Conservation (phyloP, 352 stramenopile genomes). For the Globisporangium mamillatum region DNA sequence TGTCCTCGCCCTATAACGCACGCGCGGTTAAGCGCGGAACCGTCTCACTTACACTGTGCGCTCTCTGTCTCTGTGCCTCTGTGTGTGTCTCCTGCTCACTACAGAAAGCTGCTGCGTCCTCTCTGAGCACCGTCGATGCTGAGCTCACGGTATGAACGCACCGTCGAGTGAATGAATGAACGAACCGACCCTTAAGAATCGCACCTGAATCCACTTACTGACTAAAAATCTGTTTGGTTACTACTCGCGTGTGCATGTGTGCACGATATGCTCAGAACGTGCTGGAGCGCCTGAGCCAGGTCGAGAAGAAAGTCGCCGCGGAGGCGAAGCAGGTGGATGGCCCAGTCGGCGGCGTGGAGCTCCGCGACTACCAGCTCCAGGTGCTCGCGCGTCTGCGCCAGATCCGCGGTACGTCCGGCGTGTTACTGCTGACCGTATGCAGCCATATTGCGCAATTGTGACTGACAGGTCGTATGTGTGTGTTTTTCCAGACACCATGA, state of each 20-base stretch:
- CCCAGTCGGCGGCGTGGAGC: slow-evolving; percentile 54
- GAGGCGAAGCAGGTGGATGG: slow-evolving; percentile 41
- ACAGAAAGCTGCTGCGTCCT: neutral
- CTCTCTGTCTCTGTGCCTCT: neutral
- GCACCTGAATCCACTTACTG: neutral
- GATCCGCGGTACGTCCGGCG: slow-evolving; percentile 38
- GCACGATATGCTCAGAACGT: slow-evolving; percentile 31
- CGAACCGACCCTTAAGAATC: neutral
- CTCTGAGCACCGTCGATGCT: slow-evolving; percentile 6
- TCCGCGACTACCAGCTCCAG: slow-evolving; percentile 68
- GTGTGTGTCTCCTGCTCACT: neutral
- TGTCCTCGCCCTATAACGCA: neutral
- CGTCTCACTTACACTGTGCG: neutral
- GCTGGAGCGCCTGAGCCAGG: slow-evolving; percentile 38
- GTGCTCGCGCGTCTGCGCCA: slow-evolving; percentile 56
- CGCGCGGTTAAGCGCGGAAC: too few species aligned
- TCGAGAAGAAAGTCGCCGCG: slow-evolving; percentile 42
- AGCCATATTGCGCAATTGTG: neutral
- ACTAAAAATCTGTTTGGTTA: neutral
- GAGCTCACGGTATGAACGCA: slow-evolving; percentile 11
- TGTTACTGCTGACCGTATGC: neutral
- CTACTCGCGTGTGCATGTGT: neutral
- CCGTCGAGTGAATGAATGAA: neutral
- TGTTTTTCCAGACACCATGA: slow-evolving; percentile 47
- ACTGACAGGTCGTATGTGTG: neutral